Evolutionary conservation across 352 stramenopile species (phyloP).

Genomic region (Ophiocytium majus): DNA sequence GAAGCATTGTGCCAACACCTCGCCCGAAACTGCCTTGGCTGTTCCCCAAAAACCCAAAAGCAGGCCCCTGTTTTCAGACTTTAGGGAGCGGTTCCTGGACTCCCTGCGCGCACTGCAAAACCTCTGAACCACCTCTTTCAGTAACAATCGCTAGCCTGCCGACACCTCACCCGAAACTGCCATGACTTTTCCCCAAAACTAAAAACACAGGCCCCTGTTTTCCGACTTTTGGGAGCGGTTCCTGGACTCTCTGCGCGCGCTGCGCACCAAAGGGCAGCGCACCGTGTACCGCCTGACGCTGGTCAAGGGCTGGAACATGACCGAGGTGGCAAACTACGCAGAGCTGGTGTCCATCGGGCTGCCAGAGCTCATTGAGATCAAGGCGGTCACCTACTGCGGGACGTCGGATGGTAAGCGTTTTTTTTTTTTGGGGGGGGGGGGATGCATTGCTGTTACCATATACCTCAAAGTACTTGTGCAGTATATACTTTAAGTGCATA

Average conservation of each 20-base stretch:
- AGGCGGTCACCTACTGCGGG: conserved; percentile 27
- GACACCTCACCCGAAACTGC: too few relatives aligned
- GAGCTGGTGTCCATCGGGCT: conserved; percentile 67
- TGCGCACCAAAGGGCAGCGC: conserved; percentile 90
- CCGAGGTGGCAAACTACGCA: conserved; percentile 38
- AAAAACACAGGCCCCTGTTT: conserved; percentile 72
- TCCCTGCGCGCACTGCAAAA: conserved; percentile 80
- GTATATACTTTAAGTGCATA: too few relatives aligned
- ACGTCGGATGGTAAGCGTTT: not conserved
- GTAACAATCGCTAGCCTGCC: too few relatives aligned
- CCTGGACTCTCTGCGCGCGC: conserved; percentile 76
- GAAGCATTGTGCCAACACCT: too few relatives aligned
- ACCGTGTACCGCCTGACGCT: conserved; percentile 95
- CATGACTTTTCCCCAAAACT: too few relatives aligned
- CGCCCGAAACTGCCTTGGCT: too few relatives aligned
- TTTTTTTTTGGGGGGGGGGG: too few relatives aligned
- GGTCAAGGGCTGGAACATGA: conserved; percentile 92
- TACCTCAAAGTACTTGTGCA: too few relatives aligned
- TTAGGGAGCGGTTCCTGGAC: conserved; percentile 84
- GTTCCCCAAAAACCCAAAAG: too few relatives aligned
- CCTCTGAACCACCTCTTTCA: too few relatives aligned
- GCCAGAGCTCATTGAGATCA: conserved; percentile 76
- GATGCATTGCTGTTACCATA: too few relatives aligned
- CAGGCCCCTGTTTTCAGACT: conserved; percentile 83
- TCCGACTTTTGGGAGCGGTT: conserved; percentile 91